Percentiles rank a stretch among this genome's conserved stretches.
Conservation (phyloP, 2,329 filamentous ascomycete genomes). For the Bipolaris zeicola region DNA sequence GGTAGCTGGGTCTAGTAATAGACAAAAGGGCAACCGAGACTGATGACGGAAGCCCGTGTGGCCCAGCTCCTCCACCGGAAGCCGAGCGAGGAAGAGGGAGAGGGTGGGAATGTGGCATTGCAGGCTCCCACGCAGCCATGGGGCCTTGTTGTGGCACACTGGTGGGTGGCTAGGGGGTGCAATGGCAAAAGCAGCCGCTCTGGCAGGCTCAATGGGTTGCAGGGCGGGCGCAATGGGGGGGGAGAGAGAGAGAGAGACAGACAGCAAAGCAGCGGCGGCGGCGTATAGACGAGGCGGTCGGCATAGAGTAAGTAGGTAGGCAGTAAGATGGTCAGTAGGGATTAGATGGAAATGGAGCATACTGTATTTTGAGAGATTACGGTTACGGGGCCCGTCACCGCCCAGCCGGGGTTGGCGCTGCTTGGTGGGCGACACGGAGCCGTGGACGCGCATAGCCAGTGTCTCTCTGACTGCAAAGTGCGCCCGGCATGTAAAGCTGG, state of each 20-base stretch:
- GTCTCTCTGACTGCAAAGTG: conserved; percentile 25
- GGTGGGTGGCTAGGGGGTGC: conserved; percentile 18
- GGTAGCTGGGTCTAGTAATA: too few species aligned
- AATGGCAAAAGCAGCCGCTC: conserved; percentile 29
- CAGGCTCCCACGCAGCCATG: conserved; percentile 17
- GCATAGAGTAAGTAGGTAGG: too few species aligned
- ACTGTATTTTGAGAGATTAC: background rate
- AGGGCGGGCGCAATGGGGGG: conserved; percentile 19
- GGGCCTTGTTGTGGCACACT: conserved; percentile 29
- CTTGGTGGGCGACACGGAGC: background rate
- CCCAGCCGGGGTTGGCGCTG: conserved; percentile 22
- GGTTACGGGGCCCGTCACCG: conserved; percentile 12
- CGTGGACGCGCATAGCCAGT: conserved; percentile 22
- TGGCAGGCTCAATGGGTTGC: conserved; percentile 13
- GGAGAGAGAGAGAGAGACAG: background rate
- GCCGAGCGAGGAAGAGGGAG: background rate
- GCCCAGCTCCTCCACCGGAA: conserved; percentile 10
- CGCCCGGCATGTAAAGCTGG: conserved; percentile 5
- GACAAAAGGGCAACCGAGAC: too few species aligned
- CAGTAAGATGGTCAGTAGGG: too few species aligned
- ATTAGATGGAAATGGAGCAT: background rate
- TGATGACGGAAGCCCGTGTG: too few species aligned
- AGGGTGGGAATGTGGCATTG: conserved; percentile 5
- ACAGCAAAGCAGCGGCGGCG: too few species aligned
- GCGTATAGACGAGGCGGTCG: too few species aligned